Base-by-base conservation (phyloP, 2,329 filamentous ascomycete species). In the Zymoseptoria tritici region DNA sequence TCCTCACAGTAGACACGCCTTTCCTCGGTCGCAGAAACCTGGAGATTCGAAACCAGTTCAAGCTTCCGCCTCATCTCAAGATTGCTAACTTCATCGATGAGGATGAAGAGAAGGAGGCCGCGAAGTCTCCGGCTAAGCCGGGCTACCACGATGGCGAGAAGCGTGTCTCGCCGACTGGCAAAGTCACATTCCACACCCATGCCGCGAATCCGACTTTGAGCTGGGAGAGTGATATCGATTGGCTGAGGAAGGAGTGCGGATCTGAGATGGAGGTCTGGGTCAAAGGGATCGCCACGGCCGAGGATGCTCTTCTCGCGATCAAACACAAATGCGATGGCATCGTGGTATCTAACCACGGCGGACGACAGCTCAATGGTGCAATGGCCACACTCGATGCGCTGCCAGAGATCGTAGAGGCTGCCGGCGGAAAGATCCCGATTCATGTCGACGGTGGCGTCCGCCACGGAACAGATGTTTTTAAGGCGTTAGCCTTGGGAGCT, bases 401-500 rank as follows among this genome's bases (percentile, higher is more conserved):
- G 9, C 71, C 71, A 0, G 74, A 77, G 54, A 75, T 74, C 54
- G 76, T 72, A 0, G 67, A 67, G 2, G 74, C 73, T 5, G 75
- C 73, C 1, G 64, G 70, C 2, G 78, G 79, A 19, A 79, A 78
- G 60, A 75, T 86, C n/a, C 80, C 81, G 0, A 77, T 89, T 20
- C 78, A 87, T 51, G 81, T 88, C 16, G 86, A 89, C 66, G 80
- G 78, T 9, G 82, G 83, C 0, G 79, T 85, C 31, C 68, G 83
- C 49, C 77, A 79, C 13, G 83, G 81, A 0, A 80, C 77, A 0
- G 83, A 85, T 67, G 76, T 84, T 9, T 80, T 85, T 72, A 85
- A 85, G 68, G 82, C 82, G 1, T 69, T 83, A 2, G 78, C 79
- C 2, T 68, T 83, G 2, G 80, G 80, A 2, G 81, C 80, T 0